These are phyloP conservation scores for Aspergillus intermedius DNA, from an alignment of 2,329 filamentous ascomycete genomes.

Conservation along the genomic window DNA sequence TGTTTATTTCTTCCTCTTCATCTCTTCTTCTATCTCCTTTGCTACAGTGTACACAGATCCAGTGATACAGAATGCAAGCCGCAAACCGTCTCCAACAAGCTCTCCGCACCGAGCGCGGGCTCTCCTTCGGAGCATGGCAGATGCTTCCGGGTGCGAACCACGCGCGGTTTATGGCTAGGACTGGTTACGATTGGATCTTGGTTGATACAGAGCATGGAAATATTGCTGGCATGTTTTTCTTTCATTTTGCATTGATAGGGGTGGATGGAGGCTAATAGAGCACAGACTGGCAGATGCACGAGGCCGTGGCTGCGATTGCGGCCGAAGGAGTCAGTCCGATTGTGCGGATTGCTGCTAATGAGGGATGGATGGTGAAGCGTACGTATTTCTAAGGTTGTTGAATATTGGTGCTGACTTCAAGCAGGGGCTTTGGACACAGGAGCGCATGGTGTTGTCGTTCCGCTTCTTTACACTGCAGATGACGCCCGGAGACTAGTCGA, in stretches of 20 bases:
- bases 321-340: slow-evolving; percentile 38
- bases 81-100: slow-evolving; percentile 49
- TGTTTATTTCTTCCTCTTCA: neutral
- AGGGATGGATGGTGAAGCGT: slow-evolving; percentile 58
- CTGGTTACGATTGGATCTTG: slow-evolving; percentile 49
- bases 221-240: slow-evolving; percentile 40
- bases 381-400: slow-evolving; percentile 1
- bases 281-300: slow-evolving; percentile 44
- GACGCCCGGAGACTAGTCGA: slow-evolving; percentile 48
- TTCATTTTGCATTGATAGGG: neutral
- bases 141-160: slow-evolving; percentile 51
- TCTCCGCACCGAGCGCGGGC: slow-evolving; percentile 41
- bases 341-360: slow-evolving; percentile 48
- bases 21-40: neutral
- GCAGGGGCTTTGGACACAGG: slow-evolving; percentile 52
- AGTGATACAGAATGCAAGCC: slow-evolving; percentile 42
- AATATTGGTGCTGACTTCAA: neutral
- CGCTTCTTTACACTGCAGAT: slow-evolving; percentile 47
- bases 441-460: slow-evolving; percentile 54
- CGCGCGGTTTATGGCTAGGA: slow-evolving; percentile 47
- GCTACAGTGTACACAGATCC: neutral
- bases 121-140: slow-evolving; percentile 54
- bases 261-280: neutral
- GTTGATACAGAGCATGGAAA: slow-evolving; percentile 53
- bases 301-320: slow-evolving; percentile 45